phyloP scores from a whole-genome alignment of 2,329 filamentous ascomycete genomes.

The Colletotrichum spaethianum region DNA sequence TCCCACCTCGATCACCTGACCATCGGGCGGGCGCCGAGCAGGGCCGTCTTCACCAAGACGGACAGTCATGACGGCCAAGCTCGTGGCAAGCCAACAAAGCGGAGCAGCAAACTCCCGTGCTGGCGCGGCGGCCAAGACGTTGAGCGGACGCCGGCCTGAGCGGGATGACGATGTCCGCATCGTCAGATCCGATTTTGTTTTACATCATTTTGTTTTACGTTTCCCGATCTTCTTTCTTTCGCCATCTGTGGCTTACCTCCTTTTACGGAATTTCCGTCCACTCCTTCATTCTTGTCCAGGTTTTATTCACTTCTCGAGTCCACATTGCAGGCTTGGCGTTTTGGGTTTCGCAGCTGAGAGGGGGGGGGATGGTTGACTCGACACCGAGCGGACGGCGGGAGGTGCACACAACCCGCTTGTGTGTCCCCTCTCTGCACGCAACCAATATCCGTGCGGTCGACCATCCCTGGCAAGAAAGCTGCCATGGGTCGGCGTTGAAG shows the following conservation, averaged over 20 bases:
- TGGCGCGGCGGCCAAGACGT: slow-evolving; percentile 19
- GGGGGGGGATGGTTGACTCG: slow-evolving; percentile 15
- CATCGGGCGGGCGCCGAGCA: slow-evolving; percentile 24
- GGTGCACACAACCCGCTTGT: neutral
- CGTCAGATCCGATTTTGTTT: slow-evolving; percentile 9
- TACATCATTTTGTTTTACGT: slow-evolving; percentile 1
- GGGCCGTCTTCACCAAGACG: slow-evolving; percentile 16
- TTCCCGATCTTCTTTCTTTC: neutral
- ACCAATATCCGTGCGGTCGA: slow-evolving; percentile 25
- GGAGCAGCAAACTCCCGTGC: slow-evolving; percentile 10
- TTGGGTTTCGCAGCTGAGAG: slow-evolving; percentile 25
- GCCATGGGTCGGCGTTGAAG: neutral
- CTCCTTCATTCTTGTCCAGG: neutral
- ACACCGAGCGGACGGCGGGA: slow-evolving; percentile 1
- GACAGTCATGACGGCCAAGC: slow-evolving; percentile 3
- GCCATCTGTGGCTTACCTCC: neutral
- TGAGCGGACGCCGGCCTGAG: slow-evolving; percentile 25
- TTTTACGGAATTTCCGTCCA: slow-evolving; percentile 5
- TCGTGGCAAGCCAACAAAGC: slow-evolving; percentile 17
- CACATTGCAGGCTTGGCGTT: slow-evolving; percentile 38
- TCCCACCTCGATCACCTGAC: slow-evolving; percentile 18
- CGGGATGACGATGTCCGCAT: slow-evolving; percentile 22
- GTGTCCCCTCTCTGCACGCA: neutral
- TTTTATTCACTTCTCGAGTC: slow-evolving; percentile 14
- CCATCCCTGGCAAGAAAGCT: slow-evolving; percentile 8